phyloP scores from a whole-genome alignment of 768 basidiomycete genomes.

The Lactarius akahatsu region DNA sequence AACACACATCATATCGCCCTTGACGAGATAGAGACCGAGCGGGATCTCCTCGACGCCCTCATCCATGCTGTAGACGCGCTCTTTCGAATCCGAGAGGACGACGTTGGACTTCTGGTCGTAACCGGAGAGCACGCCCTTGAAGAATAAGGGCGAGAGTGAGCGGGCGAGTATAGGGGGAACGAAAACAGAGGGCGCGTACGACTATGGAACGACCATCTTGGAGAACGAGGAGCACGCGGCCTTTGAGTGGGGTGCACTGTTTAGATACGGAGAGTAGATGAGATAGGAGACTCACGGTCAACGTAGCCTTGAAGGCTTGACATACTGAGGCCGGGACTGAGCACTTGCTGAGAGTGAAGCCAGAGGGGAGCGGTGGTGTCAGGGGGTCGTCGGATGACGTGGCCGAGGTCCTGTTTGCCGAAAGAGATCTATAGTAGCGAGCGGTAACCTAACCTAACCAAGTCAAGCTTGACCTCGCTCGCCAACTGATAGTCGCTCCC shows the following conservation, averaged over 20 bases:
- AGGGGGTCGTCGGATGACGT: not conserved
- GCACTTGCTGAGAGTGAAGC: not conserved
- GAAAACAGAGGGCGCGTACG: slow-evolving; percentile 45
- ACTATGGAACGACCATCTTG: slow-evolving; percentile 96
- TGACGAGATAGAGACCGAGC: slow-evolving; percentile 93
- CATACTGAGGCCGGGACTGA: slow-evolving; percentile 44
- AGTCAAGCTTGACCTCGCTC: not conserved
- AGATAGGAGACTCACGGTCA: slow-evolving; percentile 57
- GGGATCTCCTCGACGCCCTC: slow-evolving; percentile 94
- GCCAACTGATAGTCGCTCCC: slow-evolving; percentile 20
- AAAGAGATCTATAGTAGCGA: not conserved
- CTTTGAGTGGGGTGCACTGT: slow-evolving; percentile 39
- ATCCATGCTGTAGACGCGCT: slow-evolving; percentile 88
- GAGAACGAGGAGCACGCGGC: slow-evolving; percentile 88
- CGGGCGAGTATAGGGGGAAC: not conserved
- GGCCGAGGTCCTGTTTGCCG: not conserved
- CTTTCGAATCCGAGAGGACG: slow-evolving; percentile 90
- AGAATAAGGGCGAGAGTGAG: not conserved
- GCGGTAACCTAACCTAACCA: not conserved
- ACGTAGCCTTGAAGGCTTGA: slow-evolving; percentile 90
- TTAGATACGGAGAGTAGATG: not conserved
- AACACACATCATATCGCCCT: slow-evolving; percentile 96
- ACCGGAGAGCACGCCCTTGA: slow-evolving; percentile 84
- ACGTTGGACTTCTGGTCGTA: slow-evolving; percentile 96
- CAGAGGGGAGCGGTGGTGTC: slow-evolving; percentile 3